Conservation (phyloP, 306 rosid species). For the barrel medic (Medicago truncatula) region MtrunA17r5.0-ANR NC_053045.1:39196001-39196500, state of each 20-base stretch:
- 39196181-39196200: not conserved
- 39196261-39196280: constrained; percentile 34
- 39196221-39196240: constrained; percentile 13
- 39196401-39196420: not conserved
- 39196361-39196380: constrained; percentile 19
- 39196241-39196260: constrained; percentile 26
- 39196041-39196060: not conserved
- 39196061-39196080: not conserved
- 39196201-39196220: not conserved
- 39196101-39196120: not conserved
- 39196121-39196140: not conserved
- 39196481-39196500: too few species aligned
- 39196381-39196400: not conserved
- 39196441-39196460: too few species aligned
- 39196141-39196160: not conserved
- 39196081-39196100: constrained; percentile 3
- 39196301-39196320: not conserved
- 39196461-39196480: too few species aligned
- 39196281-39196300: not conserved
- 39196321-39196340: constrained; percentile 14
- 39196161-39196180: too few species aligned
- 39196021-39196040: constrained; percentile 2
- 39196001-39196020: constrained; percentile 26
- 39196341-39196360: constrained; percentile 35
- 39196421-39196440: not conserved